phyloP scores from a whole-genome alignment of 169 alveolate species.

The Cryptosporidium viatorum region DNA sequence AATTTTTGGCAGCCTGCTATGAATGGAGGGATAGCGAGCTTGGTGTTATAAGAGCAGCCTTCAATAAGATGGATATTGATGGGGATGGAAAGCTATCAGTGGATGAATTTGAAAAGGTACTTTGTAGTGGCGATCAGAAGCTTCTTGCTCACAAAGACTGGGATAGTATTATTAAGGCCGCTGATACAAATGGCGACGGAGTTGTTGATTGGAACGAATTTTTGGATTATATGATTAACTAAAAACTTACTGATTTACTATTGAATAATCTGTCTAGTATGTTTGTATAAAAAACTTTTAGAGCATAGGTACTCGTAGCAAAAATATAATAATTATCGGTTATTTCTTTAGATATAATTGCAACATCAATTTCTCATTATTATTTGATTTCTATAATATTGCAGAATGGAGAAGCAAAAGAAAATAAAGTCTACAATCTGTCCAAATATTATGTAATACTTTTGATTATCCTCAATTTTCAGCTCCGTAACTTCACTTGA shows the following conservation, averaged over 20 bases:
- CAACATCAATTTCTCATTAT: neutral
- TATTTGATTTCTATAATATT: neutral
- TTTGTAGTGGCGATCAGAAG: conserved; percentile 78
- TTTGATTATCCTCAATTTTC: too few relatives aligned
- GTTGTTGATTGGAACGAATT: conserved; percentile 85
- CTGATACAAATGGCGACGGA: conserved; percentile 85
- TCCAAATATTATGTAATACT: neutral
- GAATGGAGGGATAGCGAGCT: conserved; percentile 82
- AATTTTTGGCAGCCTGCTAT: conserved; percentile 84
- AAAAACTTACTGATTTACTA: neutral
- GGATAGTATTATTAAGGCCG: conserved; percentile 78
- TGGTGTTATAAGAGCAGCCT: conserved; percentile 80
- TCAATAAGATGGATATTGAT: conserved; percentile 83
- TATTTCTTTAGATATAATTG: neutral
- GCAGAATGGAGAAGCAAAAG: neutral
- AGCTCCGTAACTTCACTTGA: neutral
- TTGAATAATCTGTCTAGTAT: neutral
- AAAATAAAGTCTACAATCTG: too few relatives aligned
- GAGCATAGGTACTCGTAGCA: neutral
- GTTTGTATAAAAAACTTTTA: neutral
- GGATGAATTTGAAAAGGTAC: conserved; percentile 79
- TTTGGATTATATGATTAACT: conserved; percentile 76
- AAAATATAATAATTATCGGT: too few relatives aligned
- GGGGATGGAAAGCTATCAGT: conserved; percentile 82
- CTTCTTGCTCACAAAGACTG: conserved; percentile 76